Evolutionary conservation across 306 rosid genomes (phyloP).

Genomic region (Corylus heterophylla): DNA sequence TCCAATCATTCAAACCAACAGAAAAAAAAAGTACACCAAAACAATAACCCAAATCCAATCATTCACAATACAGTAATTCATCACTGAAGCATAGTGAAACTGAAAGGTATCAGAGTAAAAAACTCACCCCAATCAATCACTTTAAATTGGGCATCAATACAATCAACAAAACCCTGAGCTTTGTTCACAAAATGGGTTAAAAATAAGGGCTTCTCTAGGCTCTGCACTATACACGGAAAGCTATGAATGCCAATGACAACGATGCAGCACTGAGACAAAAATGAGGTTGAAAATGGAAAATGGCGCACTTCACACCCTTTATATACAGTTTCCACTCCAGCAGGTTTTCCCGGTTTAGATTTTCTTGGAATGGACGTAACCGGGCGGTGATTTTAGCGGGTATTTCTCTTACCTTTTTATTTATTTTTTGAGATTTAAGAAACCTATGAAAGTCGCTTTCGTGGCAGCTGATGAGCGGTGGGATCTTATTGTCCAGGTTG

Average conservation of each 20-base stretch:
- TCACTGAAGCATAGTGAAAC: slow-evolving; percentile 2
- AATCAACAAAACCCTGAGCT: slow-evolving; percentile 26
- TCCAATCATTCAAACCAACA: background rate
- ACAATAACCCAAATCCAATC: background rate
- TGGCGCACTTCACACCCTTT: slow-evolving; percentile 30
- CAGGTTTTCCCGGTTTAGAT: slow-evolving; percentile 22
- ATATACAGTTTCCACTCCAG: slow-evolving; percentile 43
- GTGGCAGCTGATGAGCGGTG: too few relatives aligned
- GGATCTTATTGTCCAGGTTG: too few relatives aligned
- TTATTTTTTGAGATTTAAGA: too few relatives aligned
- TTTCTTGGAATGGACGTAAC: background rate
- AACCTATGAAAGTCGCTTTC: background rate
- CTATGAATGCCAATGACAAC: slow-evolving; percentile 41
- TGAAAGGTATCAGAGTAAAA: slow-evolving; percentile 7
- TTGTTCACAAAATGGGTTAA: background rate
- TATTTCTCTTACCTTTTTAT: background rate
- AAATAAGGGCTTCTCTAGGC: slow-evolving; percentile 18
- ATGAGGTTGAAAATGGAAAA: slow-evolving; percentile 16
- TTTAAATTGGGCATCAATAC: slow-evolving; percentile 33
- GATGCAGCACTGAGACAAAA: slow-evolving; percentile 39
- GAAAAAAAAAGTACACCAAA: slow-evolving; percentile 1
- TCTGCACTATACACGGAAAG: slow-evolving; percentile 23
- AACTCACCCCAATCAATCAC: slow-evolving; percentile 35
- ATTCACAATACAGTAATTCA: slow-evolving; percentile 17
- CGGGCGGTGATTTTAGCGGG: slow-evolving; percentile 25